These are phyloP conservation scores for Exidia glandulosa DNA, from an alignment of 768 basidiomycete species.

Conservation along the genomic window DNA sequence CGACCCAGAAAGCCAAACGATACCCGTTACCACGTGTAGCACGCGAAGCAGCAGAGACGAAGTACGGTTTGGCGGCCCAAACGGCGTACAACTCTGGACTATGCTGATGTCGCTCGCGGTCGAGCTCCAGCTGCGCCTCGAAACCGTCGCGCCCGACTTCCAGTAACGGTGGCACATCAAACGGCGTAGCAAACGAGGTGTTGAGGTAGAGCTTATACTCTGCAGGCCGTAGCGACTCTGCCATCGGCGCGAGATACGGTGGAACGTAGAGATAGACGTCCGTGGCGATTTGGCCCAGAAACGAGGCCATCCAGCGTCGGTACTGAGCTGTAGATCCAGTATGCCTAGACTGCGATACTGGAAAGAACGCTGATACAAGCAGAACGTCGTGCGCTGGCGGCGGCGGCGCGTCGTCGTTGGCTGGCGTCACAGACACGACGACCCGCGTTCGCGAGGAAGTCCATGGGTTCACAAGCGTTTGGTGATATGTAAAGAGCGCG, in stretches of 20 bases:
- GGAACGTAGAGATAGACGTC: conserved; percentile 47
- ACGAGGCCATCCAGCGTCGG: conserved; percentile 29
- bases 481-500: background rate
- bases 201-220: conserved; percentile 26
- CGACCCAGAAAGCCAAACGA: conserved; percentile 48
- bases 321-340: conserved; percentile 31
- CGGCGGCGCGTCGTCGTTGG: background rate
- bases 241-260: conserved; percentile 23
- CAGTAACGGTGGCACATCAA: conserved; percentile 35
- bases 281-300: conserved; percentile 32
- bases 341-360: conserved; percentile 39
- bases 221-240: conserved; percentile 20
- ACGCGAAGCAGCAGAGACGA: conserved; percentile 30
- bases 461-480: background rate
- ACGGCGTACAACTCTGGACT: conserved; percentile 42
- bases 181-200: conserved; percentile 34
- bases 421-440: background rate
- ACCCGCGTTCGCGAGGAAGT: background rate
- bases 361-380: conserved; percentile 46
- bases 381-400: conserved; percentile 18
- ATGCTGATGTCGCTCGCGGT: conserved; percentile 33
- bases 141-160: conserved; percentile 22
- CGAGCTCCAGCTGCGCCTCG: conserved; percentile 30
- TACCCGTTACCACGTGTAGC: conserved; percentile 22
- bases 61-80: conserved; percentile 44